Percentiles rank a stretch among this genome's conserved stretches.
These are phyloP conservation scores for Candida tammaniensis DNA, from an alignment of 805 yeast genomes.

Conservation along the genomic window DNA sequence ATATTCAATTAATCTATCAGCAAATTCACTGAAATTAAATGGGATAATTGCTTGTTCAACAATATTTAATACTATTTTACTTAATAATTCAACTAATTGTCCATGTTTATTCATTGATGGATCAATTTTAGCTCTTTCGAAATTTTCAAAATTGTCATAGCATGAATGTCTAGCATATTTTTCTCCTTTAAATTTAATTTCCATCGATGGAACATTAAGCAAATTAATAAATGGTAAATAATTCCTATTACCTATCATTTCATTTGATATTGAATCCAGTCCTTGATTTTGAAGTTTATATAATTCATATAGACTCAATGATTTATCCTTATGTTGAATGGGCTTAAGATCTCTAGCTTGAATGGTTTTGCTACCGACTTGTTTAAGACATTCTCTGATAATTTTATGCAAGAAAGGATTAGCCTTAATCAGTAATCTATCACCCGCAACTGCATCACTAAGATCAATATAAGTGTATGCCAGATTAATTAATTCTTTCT, in stretches of 20 bases:
- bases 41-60: slow-evolving; percentile 79
- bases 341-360: slow-evolving; percentile 2
- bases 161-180: slow-evolving; percentile 55
- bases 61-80: slow-evolving; percentile 53
- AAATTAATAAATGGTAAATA: slow-evolving; percentile 63
- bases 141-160: slow-evolving; percentile 60
- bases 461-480: slow-evolving; percentile 74
- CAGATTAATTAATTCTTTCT: slow-evolving; percentile 53
- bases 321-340: slow-evolving; percentile 9
- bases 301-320: slow-evolving; percentile 22
- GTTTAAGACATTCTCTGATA: slow-evolving; percentile 40
- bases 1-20: slow-evolving; percentile 41
- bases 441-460: slow-evolving; percentile 59
- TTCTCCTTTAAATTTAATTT: slow-evolving; percentile 46
- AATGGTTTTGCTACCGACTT: slow-evolving; percentile 17
- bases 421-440: slow-evolving; percentile 51
- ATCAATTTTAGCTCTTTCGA: slow-evolving; percentile 48
- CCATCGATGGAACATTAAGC: slow-evolving; percentile 70
- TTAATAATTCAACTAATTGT: slow-evolving; percentile 53
- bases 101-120: slow-evolving; percentile 54
- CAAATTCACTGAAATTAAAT: slow-evolving; percentile 50
- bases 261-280: slow-evolving; percentile 27
- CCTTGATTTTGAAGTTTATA: slow-evolving; percentile 22
- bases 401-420: slow-evolving; percentile 62
- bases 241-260: slow-evolving; percentile 50